A percentile compares a stretch with the other conserved stretches of the same genome.
These are phyloP conservation scores for Diaporthe helianthi DNA, from an alignment of 2,329 filamentous ascomycete genomes.

Conservation along the genomic window DNA sequence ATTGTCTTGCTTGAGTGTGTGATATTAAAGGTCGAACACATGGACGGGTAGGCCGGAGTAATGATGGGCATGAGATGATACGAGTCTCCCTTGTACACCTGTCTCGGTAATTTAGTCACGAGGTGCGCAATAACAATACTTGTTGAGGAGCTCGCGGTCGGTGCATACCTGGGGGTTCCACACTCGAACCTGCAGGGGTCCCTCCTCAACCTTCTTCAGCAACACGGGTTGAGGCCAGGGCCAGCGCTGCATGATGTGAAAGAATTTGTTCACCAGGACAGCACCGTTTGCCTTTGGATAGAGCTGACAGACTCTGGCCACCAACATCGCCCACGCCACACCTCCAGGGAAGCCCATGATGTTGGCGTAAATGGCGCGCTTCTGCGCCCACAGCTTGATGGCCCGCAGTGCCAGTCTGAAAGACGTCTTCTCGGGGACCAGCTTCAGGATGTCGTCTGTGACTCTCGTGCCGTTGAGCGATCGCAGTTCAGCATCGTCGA, in stretches of 20 bases:
- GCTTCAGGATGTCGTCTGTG: constrained; percentile 86
- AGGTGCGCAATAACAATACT: background rate
- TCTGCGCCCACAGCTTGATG: constrained; percentile 96
- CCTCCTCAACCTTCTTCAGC: constrained; percentile 85
- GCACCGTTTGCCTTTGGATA: constrained; percentile 92
- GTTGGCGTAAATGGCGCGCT: constrained; percentile 91
- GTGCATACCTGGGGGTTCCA: constrained; percentile 88
- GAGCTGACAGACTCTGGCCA: constrained; percentile 92
- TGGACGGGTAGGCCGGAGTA: constrained; percentile 94
- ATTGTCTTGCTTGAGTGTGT: constrained; percentile 84
- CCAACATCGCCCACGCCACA: constrained; percentile 97
- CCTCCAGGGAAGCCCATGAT: constrained; percentile 96
- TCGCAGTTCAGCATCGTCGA: constrained; percentile 86
- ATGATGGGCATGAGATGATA: constrained; percentile 98
- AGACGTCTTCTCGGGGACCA: constrained; percentile 88
- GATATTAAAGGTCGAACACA: constrained; percentile 97
- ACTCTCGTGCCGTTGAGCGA: constrained; percentile 95
- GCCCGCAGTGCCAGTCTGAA: constrained; percentile 90
- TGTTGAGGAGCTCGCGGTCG: background rate
- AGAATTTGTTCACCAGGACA: constrained; percentile 92
- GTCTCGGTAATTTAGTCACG: constrained; percentile 37
- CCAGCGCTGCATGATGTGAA: constrained; percentile 89
- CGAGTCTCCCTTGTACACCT: constrained; percentile 80
- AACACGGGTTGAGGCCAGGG: constrained; percentile 93
- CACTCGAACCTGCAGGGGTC: constrained; percentile 79